Evolutionary conservation across 116 monocot genomes (phyloP), one percentile per base, ranked within the genome.

Genomic region (Phalaenopsis hybrid): DNA sequence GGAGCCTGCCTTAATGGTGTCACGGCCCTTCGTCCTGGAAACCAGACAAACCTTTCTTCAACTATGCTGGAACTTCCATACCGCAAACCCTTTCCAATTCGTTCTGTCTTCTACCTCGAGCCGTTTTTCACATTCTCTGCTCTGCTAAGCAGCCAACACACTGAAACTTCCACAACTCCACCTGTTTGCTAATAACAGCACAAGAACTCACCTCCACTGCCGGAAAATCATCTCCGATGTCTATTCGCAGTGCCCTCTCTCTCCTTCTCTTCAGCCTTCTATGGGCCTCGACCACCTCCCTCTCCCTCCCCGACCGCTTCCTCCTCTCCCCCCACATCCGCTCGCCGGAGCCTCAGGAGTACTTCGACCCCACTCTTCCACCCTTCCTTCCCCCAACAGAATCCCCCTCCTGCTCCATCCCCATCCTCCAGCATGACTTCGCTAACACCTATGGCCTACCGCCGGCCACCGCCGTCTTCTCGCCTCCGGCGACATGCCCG

Each of bases 361-460:
- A 86, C 83, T n/a, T 90, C 5, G 88, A 90, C 84, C 90, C 90
- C 15, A 79, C 88, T 6, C 43, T 41, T 17, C 86, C 84, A 5
- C 49, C 82, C 2, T 50, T 75, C 4, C 79, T 48, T 45, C 82
- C 83, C 17, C 83, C 85, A 57, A 2, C 80, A 9, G 16, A 28
- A 16, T 0, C 80, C 28, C 74, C 86, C 0, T 4, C 77, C 17
- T 86, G 86, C 84, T 77, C 86, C 61, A 81, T 84, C 83, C 72
- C 55, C 57, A 11, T 88, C 81, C 83, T 90, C 78, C 37, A 45
- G 76, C 83, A 86, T 83, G 77, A 75, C 70, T 90, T 90, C 83
- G 86, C 82, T 69, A 0, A 84, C 84, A 88, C 90, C 76, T 86
- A 84, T 84, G 86, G 86, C 83, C 46, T 23, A 15, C 88, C 88